Conservation (phyloP, 2,329 filamentous ascomycete species). For the Fusarium albidum region DNA sequence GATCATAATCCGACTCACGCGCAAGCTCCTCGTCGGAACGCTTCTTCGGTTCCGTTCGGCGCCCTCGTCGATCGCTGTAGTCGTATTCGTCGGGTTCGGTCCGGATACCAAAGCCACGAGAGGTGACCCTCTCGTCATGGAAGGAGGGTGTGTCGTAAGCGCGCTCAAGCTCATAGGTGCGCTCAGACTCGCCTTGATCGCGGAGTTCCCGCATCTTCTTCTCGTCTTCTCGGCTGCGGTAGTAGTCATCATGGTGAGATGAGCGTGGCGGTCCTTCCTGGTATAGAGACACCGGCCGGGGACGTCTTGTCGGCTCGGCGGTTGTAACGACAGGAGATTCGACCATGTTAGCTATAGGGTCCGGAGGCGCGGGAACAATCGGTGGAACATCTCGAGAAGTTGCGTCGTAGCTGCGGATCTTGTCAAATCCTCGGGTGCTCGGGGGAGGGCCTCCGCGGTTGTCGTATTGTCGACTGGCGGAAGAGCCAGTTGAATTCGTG, state of each 20-base stretch:
- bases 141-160: constrained; percentile 45
- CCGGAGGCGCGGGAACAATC: constrained; percentile 50
- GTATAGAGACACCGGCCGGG: constrained; percentile 61
- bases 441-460: constrained; percentile 67
- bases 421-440: constrained; percentile 75
- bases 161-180: constrained; percentile 38
- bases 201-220: constrained; percentile 52
- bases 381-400: constrained; percentile 54
- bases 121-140: constrained; percentile 55
- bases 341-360: constrained; percentile 40
- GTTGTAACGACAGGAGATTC: constrained; percentile 19
- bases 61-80: constrained; percentile 54
- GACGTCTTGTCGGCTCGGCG: constrained; percentile 40
- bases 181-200: constrained; percentile 49
- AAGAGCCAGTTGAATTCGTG: constrained; percentile 31
- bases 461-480: constrained; percentile 48
- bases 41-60: constrained; percentile 43
- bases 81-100: constrained; percentile 47
- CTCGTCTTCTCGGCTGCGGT: constrained; percentile 59
- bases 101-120: constrained; percentile 63
- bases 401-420: constrained; percentile 63
- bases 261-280: constrained; percentile 57
- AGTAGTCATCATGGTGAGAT: constrained; percentile 56
- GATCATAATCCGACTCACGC: constrained; percentile 41
- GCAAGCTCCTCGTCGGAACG: constrained; percentile 43